These are phyloP conservation scores for Eimeria acervulina DNA, from an alignment of 169 alveolate genomes.

Conservation along the genomic window DNA sequence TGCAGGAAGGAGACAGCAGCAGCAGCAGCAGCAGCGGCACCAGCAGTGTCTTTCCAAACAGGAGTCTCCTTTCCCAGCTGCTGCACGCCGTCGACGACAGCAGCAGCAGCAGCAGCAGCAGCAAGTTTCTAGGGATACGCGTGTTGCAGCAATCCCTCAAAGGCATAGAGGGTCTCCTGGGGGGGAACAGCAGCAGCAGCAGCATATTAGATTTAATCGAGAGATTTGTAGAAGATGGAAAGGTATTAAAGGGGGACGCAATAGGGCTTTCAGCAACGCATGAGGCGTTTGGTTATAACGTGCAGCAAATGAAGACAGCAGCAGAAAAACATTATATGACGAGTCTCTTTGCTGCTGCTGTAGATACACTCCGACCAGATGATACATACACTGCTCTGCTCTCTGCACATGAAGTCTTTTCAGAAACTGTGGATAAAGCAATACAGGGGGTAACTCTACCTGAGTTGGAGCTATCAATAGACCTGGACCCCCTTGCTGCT, in stretches of 20 bases:
- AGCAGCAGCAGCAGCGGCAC: background rate
- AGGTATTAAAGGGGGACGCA: background rate
- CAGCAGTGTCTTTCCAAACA: background rate
- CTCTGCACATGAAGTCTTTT: background rate
- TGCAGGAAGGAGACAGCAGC: background rate
- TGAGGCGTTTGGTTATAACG: background rate
- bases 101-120: background rate
- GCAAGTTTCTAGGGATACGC: background rate
- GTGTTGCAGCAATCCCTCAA: background rate
- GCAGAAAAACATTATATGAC: background rate
- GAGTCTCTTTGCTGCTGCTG: background rate
- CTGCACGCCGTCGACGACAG: background rate
- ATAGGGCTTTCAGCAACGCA: background rate
- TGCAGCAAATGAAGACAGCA: background rate
- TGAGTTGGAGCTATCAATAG: background rate
- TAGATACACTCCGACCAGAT: background rate
- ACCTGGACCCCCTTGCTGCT: background rate
- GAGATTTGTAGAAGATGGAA: background rate
- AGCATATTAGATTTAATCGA: no score
- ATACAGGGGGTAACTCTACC: background rate
- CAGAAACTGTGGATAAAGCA: background rate
- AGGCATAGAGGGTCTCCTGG: background rate
- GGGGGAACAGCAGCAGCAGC: no score
- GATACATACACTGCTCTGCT: background rate
- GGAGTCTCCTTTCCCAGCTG: background rate